Evolutionary conservation across 2,329 filamentous ascomycete genomes (phyloP), one percentile per base, ranked within the genome.

Genomic region (Monosporascus sp.): DNA sequence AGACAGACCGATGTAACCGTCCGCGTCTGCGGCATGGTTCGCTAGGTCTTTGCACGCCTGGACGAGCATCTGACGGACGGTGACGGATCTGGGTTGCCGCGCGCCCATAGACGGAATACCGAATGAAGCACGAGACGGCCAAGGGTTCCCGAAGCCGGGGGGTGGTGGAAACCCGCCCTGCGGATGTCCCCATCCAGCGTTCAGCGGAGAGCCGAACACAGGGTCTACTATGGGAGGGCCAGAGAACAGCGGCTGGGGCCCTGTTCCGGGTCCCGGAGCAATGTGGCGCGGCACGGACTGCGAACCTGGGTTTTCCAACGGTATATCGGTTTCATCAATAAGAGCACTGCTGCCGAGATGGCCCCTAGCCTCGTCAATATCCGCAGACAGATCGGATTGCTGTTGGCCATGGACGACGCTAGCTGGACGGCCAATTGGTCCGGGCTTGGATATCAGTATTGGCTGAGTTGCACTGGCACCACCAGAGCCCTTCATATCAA

Each of bases 261-360:
- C 80, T 6, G 80, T 80, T 3, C 77, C 76, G 38, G 73, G 71
- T 9, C 78, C 80, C 5, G 80, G 81, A 3, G 77, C 76, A 37
- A 78, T 78, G 47, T 76, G 81, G 50, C 77, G 72, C 52, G 76
- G 73, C 44, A 76, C 70, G 43, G 71, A 69, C 11, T 46, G 43
- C 41, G 76, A 70, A 11, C 52, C 55, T 1, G 60, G 73, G 47
- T 61, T 70, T 6, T 69, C 67, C 37, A 76, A 73, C 57, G 71
- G 80, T 66, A 76, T 87, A 71, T 76, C 89, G 63, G 69, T 85
- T 65, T 95, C 91, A 56, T 87, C 87, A 47, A 97, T 76, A 14
- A 99, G 76, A 14, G 92, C 94, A 62, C 90, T 92, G 70, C 93
- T 97, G 14, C 94, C 94, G 25, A 99, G 78, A 62, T 94, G 91